A percentile compares a stretch with the other conserved stretches of the same genome.
Conservation (phyloP, 129 eudicot species). For the Centella asiatica region DNA sequence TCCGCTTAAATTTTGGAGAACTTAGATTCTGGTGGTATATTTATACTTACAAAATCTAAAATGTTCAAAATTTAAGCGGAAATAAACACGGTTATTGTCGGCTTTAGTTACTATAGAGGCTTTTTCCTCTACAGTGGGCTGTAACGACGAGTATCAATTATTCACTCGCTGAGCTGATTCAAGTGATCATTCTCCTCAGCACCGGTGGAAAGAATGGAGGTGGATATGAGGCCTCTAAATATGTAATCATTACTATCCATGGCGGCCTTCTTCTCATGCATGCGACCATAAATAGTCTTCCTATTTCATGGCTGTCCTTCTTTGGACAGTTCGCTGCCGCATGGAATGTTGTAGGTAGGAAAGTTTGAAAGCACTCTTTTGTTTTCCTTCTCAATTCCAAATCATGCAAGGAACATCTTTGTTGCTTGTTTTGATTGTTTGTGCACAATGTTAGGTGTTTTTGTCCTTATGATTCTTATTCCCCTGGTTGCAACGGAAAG, state of each 20-base stretch:
- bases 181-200: constrained; percentile 77
- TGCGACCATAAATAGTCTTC: constrained; percentile 78
- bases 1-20: too few species aligned
- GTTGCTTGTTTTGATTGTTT: neutral
- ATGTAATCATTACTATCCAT: constrained; percentile 63
- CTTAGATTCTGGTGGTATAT: too few species aligned
- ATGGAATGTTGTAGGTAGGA: constrained; percentile 69
- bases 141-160: constrained; percentile 88
- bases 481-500: constrained; percentile 70
- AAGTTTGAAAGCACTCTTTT: neutral
- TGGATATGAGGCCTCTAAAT: constrained; percentile 80
- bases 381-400: neutral
- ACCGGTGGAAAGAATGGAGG: constrained; percentile 91
- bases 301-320: constrained; percentile 81
- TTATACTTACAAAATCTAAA: too few species aligned
- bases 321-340: constrained; percentile 88
- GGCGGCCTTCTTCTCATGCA: constrained; percentile 75
- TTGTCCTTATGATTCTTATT: constrained; percentile 82
- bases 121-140: constrained; percentile 88
- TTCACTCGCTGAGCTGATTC: constrained; percentile 85
- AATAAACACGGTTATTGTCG: too few species aligned
- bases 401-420: too few species aligned
- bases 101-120: constrained; percentile 10
- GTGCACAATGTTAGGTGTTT: constrained; percentile 49
- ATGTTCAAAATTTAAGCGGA: too few species aligned